Evolutionary conservation across 2,329 filamentous ascomycete species (phyloP).

Genomic region (Colletotrichum sp.): DNA sequence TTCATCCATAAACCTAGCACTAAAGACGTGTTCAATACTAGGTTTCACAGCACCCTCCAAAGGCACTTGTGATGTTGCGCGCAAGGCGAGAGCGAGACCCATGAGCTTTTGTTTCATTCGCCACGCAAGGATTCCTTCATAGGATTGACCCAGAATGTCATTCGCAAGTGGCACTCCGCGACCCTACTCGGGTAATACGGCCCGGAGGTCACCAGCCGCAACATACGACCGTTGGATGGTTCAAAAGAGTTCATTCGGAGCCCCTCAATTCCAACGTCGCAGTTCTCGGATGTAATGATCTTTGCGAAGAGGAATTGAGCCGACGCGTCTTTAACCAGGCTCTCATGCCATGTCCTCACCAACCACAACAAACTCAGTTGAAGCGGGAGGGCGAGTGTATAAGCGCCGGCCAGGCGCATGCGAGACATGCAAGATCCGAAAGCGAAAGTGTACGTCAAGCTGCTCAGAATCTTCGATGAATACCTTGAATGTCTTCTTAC

Average conservation of each 20-base stretch:
- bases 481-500: not conserved
- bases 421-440: not conserved
- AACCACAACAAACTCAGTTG: not conserved
- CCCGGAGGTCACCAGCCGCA: not conserved
- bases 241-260: not conserved
- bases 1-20: not conserved
- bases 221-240: not conserved
- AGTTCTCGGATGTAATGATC: not conserved
- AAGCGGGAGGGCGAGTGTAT: not conserved
- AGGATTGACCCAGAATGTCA: not conserved
- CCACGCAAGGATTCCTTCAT: not conserved
- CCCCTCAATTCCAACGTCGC: not conserved
- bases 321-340: not conserved
- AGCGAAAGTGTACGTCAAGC: not conserved
- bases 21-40: not conserved
- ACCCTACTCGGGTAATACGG: not conserved
- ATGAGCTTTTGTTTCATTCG: not conserved
- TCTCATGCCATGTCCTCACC: not conserved
- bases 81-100: not conserved
- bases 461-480: not conserved
- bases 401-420: constrained; percentile 7
- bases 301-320: not conserved
- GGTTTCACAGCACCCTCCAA: not conserved
- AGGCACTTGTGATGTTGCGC: not conserved
- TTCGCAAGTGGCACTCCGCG: not conserved